These are phyloP conservation scores for Lactarius akahatsu DNA, from an alignment of 768 basidiomycete genomes.

Conservation along the genomic window DNA sequence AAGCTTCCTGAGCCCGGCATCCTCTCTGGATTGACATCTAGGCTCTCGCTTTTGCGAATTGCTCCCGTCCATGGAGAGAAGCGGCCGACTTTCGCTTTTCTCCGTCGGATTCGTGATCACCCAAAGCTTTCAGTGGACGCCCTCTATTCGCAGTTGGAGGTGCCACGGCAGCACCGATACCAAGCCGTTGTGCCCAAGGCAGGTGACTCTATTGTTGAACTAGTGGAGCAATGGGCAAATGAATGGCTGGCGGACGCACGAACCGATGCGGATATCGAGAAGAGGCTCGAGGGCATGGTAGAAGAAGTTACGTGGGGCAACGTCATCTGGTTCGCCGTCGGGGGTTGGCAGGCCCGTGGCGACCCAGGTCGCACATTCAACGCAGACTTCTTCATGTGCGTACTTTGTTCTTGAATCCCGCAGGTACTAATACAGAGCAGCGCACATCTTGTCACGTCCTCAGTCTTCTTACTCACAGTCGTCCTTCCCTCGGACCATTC, in stretches of 20 bases:
- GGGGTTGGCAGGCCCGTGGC: conserved; percentile 45
- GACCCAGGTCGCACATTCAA: conserved; percentile 41
- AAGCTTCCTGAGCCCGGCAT: conserved; percentile 1
- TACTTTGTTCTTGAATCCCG: conserved; percentile 26
- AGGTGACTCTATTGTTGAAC: conserved; percentile 27
- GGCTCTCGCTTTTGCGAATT: conserved; percentile 16
- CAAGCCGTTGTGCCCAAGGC: conserved; percentile 18
- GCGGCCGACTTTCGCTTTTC: conserved; percentile 42
- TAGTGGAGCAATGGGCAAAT: conserved; percentile 31
- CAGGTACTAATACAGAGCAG: conserved; percentile 35
- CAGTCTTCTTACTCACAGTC: conserved; percentile 57
- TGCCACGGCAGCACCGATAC: conserved; percentile 22
- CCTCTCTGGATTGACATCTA: conserved; percentile 34
- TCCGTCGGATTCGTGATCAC: conserved; percentile 56
- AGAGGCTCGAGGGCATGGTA: conserved; percentile 51
- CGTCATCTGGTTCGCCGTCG: conserved; percentile 54
- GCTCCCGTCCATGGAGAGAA: conserved; percentile 40
- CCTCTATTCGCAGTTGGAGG: conserved; percentile 15
- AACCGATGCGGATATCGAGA: conserved; percentile 28
- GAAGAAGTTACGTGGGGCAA: conserved; percentile 63
- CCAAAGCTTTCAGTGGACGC: conserved; percentile 31
- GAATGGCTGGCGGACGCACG: conserved; percentile 19
- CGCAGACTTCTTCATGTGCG: conserved; percentile 63
- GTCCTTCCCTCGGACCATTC: conserved; percentile 37
- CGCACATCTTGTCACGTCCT: conserved; percentile 66